Percentiles rank a stretch among this genome's conserved stretches.
Conservation (phyloP, 306 rosid species). For the Fragaria ananassa region DNA sequence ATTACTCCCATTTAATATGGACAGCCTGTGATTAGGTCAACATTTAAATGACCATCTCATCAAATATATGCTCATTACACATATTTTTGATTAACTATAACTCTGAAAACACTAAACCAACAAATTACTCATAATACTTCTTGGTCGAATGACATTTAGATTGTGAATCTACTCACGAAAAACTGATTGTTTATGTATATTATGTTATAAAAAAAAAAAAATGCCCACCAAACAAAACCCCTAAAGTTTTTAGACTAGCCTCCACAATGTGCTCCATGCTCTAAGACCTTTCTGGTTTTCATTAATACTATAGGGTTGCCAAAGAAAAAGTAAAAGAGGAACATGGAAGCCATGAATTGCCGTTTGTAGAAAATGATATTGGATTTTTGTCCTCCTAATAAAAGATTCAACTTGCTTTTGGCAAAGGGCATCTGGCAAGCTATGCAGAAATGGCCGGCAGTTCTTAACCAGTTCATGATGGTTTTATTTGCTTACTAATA, state of each 20-base stretch:
- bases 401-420: not conserved
- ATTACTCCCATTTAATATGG: slow-evolving; percentile 47
- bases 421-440: slow-evolving; percentile 4
- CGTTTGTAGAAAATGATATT: not conserved
- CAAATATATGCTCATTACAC: slow-evolving; percentile 28
- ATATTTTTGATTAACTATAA: slow-evolving; percentile 24
- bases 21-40: slow-evolving; percentile 65
- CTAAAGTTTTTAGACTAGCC: not conserved
- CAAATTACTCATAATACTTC: not conserved
- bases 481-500: slow-evolving; percentile 1
- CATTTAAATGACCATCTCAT: slow-evolving; percentile 39
- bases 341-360: slow-evolving; percentile 20
- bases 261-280: not conserved
- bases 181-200: no score
- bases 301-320: not conserved
- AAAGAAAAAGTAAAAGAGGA: slow-evolving; percentile 1
- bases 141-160: no score
- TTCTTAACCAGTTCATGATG: not conserved
- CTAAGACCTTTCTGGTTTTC: not conserved
- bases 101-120: not conserved
- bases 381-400: not conserved
- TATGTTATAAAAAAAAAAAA: no score
- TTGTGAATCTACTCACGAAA: no score
- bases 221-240: not conserved
- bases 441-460: not conserved